Evolutionary conservation across 1,139 yeast genomes (phyloP).

Genomic region (Saccharomyces hybrid): DNA sequence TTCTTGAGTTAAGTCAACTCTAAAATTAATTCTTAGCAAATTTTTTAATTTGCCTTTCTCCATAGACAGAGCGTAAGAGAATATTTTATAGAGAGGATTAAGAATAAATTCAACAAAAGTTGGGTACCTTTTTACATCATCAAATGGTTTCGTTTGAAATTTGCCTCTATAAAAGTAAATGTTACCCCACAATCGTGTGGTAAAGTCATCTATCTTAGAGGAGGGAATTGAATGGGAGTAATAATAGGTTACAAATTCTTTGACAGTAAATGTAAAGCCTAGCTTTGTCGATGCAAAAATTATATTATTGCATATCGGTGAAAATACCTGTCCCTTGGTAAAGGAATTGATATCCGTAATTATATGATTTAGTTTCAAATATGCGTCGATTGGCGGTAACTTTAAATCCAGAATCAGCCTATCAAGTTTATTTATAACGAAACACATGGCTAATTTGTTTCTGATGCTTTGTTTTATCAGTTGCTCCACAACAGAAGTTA

Average conservation of each 20-base stretch:
- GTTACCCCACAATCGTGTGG: constrained; percentile 70
- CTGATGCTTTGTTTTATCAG: constrained; percentile 18
- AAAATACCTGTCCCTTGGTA: constrained; percentile 37
- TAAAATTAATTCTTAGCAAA: constrained; percentile 43
- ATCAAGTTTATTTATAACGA: constrained; percentile 80
- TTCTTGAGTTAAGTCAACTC: constrained; percentile 37
- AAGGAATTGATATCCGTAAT: constrained; percentile 57
- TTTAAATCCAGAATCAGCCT: constrained; percentile 69
- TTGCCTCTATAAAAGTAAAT: constrained; percentile 43
- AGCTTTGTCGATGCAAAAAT: constrained; percentile 64
- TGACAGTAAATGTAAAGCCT: constrained; percentile 56
- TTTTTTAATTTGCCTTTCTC: constrained; percentile 38
- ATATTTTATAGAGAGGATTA: constrained; percentile 73
- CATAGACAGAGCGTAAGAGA: constrained; percentile 53
- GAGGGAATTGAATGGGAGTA: constrained; percentile 24
- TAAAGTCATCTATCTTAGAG: constrained; percentile 40
- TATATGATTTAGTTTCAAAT: constrained; percentile 52
- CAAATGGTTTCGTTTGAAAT: constrained; percentile 36
- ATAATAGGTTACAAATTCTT: constrained; percentile 58
- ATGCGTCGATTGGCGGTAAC: constrained; percentile 68
- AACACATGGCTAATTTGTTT: constrained; percentile 42
- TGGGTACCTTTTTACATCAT: constrained; percentile 24
- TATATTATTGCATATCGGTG: constrained; percentile 62
- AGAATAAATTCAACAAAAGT: constrained; percentile 65
- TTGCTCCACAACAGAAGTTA: constrained; percentile 36